Conservation (phyloP, 768 basidiomycete genomes). For the Solioccasus polychromus region DNA sequence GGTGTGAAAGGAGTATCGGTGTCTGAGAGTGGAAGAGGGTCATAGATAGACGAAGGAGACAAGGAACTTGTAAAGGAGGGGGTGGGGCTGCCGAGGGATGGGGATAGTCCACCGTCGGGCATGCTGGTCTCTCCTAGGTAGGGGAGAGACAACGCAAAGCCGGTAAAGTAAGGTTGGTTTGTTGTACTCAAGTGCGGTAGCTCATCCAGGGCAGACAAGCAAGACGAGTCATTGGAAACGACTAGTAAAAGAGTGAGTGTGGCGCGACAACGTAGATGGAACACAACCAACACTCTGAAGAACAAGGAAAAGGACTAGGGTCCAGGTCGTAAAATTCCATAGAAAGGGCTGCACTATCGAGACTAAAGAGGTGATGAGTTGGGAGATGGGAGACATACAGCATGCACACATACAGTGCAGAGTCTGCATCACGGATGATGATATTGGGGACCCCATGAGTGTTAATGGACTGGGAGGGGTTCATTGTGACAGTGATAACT, state of each 20-base stretch:
- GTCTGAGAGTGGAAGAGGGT: constrained; percentile 16
- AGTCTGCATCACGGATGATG: constrained; percentile 12
- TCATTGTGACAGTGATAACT: constrained; percentile 11
- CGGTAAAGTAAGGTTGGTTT: constrained; percentile 7
- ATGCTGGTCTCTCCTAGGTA: constrained; percentile 5
- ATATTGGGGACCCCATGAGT: constrained; percentile 21
- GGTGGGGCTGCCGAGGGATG: constrained; percentile 14
- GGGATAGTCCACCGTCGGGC: constrained; percentile 7
- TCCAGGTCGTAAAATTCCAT: not conserved
- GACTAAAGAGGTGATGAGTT: constrained; percentile 14
- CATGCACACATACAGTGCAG: constrained; percentile 15
- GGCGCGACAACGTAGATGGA: constrained; percentile 6
- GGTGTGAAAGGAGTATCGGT: constrained; percentile 16
- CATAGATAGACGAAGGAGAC: constrained; percentile 20
- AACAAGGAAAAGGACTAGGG: not conserved
- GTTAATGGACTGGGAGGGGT: not conserved
- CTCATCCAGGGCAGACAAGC: constrained; percentile 21
- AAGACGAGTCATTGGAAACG: not conserved
- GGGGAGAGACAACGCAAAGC: constrained; percentile 4
- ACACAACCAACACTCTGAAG: constrained; percentile 7
- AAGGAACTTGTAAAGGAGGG: constrained; percentile 22
- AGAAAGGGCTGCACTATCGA: not conserved
- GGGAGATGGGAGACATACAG: not conserved
- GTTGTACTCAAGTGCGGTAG: constrained; percentile 12
- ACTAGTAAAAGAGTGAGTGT: constrained; percentile 14